These are phyloP conservation scores for Sporothrix brasiliensis DNA, from an alignment of 2,329 filamentous ascomycete species.

Conservation along the genomic window DNA sequence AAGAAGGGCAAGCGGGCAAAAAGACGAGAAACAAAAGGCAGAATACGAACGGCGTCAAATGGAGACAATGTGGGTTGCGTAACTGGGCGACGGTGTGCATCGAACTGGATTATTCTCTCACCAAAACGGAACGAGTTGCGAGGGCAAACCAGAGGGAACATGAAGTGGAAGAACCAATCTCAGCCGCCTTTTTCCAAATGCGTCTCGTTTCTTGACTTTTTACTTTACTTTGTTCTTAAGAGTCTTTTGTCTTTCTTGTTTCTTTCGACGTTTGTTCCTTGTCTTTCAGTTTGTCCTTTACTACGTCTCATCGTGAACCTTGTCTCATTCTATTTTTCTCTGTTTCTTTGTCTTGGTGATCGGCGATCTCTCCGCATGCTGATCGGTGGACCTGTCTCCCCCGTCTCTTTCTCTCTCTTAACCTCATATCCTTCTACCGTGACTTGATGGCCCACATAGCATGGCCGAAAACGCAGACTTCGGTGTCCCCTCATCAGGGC, in stretches of 20 bases:
- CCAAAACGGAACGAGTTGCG: background rate
- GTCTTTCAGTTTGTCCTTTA: too few relatives aligned
- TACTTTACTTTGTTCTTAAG: background rate
- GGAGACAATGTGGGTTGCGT: background rate
- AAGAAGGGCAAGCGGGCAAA: too few relatives aligned
- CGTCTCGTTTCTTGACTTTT: background rate
- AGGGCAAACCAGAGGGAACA: too few relatives aligned
- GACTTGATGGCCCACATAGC: background rate
- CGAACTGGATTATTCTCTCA: background rate
- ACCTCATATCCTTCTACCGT: background rate
- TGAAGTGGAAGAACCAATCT: background rate
- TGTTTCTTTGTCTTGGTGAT: slow-evolving; percentile 17
- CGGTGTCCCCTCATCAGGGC: background rate
- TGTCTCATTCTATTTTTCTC: too few relatives aligned
- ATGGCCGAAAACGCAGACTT: background rate
- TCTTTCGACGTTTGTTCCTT: background rate
- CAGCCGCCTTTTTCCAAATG: background rate
- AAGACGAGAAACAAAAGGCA: too few relatives aligned
- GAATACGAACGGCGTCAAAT: background rate
- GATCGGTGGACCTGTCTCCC: background rate
- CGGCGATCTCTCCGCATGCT: background rate
- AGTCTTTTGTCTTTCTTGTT: background rate
- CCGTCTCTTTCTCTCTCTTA: background rate
- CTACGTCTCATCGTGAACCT: too few relatives aligned
- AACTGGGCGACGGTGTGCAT: background rate